Base-by-base conservation (phyloP, 1,284 basidiomycete genomes). In the Rhodofomes roseus region DNA sequence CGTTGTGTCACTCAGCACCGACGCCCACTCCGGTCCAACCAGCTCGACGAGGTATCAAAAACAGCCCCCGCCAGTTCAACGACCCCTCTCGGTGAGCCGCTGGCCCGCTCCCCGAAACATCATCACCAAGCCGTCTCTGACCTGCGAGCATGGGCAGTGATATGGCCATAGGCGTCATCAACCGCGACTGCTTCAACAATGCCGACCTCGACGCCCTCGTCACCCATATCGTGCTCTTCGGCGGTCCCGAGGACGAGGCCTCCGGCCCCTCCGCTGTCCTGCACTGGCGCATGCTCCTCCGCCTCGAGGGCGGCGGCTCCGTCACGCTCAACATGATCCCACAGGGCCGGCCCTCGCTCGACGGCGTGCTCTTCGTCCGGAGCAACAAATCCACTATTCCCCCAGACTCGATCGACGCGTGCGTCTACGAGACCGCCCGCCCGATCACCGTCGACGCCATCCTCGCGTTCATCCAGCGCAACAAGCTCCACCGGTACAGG, bases 291-390 rank as follows among this genome's bases (percentile, higher is more conserved):
- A 48, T 48, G 46, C 46, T 48, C 46, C 46, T 48, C 46, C 46
- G 25, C 12, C 46, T 48, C 46, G 46, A 27, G 46, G 46, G 46
- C 25, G 46, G 46, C 46, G 25, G 46, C 46, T 48, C 46, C 46
- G 46, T 48, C 14, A 48, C 46, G 14, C 46, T 48, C 46, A 48
- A 48, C 46, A 48, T 48, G 46, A 48, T 48, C 46, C 46, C 46
- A 9, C 46, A 48, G 25, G 46, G 46, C 46, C 46, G 46, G 25
- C 46, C 46, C 25, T 48, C 46, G 25, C 46, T 48, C 25, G 46
- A 48, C 46, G 46, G 46, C 25, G 46, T 48, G 14, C 46, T 48
- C 46, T 48, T 27, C 14, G 46, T 48, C 6, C 23, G 46, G 25
- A 48, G 46, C 46, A 27, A 48, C 25, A 48, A 48, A 25, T 25